phyloP scores from a whole-genome alignment of 352 stramenopile species.

The Phytophthora sp. region DNA sequence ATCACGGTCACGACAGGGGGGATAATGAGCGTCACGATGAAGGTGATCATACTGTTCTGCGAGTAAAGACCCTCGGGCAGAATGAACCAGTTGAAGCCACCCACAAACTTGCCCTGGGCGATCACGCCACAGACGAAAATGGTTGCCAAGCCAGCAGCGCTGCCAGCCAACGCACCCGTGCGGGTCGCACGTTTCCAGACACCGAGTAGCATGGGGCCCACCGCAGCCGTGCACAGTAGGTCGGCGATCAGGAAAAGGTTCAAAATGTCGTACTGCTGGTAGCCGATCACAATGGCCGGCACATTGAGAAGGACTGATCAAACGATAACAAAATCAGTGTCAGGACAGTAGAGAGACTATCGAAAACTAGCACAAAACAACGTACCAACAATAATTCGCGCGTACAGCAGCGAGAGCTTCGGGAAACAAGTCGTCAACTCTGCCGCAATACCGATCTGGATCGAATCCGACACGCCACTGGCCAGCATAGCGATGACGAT shows the following conservation, averaged over 20 bases:
- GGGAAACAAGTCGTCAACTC: conserved; percentile 81
- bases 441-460: conserved; percentile 76
- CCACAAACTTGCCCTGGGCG: conserved; percentile 68
- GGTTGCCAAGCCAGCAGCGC: conserved; percentile 59
- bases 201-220: conserved; percentile 76
- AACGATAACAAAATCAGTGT: too few relatives aligned
- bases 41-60: conserved; percentile 81
- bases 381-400: conserved; percentile 60
- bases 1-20: conserved; percentile 59
- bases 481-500: conserved; percentile 76
- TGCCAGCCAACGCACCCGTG: conserved; percentile 54
- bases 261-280: conserved; percentile 73
- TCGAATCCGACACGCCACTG: conserved; percentile 67
- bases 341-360: too few relatives aligned
- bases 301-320: conserved; percentile 66
- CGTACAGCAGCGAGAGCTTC: conserved; percentile 53
- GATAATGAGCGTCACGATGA: conserved; percentile 78
- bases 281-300: conserved; percentile 67
- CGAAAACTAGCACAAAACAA: too few relatives aligned
- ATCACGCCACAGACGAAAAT: conserved; percentile 75
- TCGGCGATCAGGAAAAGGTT: conserved; percentile 81
- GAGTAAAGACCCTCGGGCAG: conserved; percentile 80
- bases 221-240: conserved; percentile 71
- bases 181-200: conserved; percentile 58
- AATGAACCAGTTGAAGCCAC: conserved; percentile 79